Conservation (phyloP, 2,329 filamentous ascomycete genomes). For the Epichloe amarillans region DNA sequence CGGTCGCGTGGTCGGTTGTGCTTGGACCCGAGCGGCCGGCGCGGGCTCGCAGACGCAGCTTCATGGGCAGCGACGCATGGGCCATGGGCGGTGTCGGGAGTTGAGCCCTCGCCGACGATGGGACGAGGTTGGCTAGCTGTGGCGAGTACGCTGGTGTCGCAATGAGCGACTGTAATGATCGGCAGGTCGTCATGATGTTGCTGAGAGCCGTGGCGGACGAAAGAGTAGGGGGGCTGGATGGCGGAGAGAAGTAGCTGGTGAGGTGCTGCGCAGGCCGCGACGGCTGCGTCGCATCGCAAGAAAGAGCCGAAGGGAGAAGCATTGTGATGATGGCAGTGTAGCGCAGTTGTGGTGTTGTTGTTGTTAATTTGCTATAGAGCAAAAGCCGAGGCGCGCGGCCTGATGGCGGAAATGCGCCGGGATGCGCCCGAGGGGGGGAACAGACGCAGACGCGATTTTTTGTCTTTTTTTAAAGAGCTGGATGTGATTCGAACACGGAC, state of each 20-base stretch:
- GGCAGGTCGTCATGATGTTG: constrained; percentile 46
- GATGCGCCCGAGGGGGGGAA: constrained; percentile 1
- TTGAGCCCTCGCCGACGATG: constrained; percentile 19
- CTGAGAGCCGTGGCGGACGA: constrained; percentile 33
- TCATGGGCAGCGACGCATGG: constrained; percentile 36
- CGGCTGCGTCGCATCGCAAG: constrained; percentile 41
- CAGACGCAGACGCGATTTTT: too few relatives aligned
- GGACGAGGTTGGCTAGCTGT: constrained; percentile 15
- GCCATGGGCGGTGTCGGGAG: constrained; percentile 43
- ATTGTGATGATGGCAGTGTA: constrained; percentile 20
- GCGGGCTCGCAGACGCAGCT: constrained; percentile 41
- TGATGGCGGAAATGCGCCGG: background rate
- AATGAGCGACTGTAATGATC: constrained; percentile 47
- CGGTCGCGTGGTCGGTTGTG: constrained; percentile 14
- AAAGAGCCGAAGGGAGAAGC: constrained; percentile 45
- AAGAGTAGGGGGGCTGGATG: constrained; percentile 38
- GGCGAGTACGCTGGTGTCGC: constrained; percentile 20
- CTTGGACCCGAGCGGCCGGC: constrained; percentile 11
- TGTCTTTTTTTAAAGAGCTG: too few relatives aligned
- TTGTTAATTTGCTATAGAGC: background rate
- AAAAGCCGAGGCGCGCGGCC: background rate
- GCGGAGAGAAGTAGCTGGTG: constrained; percentile 44
- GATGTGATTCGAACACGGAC: too few relatives aligned
- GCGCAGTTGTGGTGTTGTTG: background rate
- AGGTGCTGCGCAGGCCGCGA: constrained; percentile 26